Conservation (phyloP, 495 filamentous ascomycete species). For the Aspergillus taichungensis region DNA sequence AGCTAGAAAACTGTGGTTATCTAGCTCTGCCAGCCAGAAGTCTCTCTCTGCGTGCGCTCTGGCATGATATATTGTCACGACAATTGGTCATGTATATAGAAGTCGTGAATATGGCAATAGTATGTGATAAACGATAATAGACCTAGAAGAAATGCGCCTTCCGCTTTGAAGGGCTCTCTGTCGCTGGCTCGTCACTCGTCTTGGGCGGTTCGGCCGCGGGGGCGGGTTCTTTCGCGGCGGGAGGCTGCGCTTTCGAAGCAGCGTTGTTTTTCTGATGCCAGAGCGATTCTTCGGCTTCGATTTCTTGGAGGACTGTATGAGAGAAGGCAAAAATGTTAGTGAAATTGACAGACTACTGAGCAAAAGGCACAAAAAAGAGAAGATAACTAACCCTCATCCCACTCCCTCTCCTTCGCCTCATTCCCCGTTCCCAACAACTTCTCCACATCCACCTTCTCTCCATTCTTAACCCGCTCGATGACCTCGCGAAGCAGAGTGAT, state of each 20-base stretch:
- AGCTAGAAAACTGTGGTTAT: no score
- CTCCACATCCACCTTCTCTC: conserved; percentile 88
- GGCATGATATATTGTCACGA: no score
- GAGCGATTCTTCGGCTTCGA: conserved; percentile 65
- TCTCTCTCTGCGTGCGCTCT: no score
- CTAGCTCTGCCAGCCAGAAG: no score
- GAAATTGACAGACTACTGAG: conserved; percentile 3
- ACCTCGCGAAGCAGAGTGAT: conserved; percentile 73
- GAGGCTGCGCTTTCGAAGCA: conserved; percentile 6
- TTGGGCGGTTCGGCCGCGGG: conserved; percentile 1
- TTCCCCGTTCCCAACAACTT: conserved; percentile 73
- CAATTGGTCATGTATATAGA: no score
- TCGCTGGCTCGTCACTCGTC: conserved; percentile 7
- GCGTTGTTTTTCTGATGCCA: conserved; percentile 37
- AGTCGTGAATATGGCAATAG: no score
- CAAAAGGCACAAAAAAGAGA: not conserved
- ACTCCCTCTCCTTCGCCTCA: conserved; percentile 64
- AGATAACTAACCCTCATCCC: conserved; percentile 67
- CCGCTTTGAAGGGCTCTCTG: conserved; percentile 12
- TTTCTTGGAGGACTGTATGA: conserved; percentile 59
- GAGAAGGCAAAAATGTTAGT: conserved; percentile 8
- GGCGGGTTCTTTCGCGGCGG: conserved; percentile 6
- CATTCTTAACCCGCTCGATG: conserved; percentile 68
- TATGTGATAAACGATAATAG: no score
- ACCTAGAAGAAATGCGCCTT: conserved; percentile 30